These are phyloP conservation scores for Cyclanthera cordifolia DNA, from an alignment of 306 rosid genomes.

Conservation along the genomic window DNA sequence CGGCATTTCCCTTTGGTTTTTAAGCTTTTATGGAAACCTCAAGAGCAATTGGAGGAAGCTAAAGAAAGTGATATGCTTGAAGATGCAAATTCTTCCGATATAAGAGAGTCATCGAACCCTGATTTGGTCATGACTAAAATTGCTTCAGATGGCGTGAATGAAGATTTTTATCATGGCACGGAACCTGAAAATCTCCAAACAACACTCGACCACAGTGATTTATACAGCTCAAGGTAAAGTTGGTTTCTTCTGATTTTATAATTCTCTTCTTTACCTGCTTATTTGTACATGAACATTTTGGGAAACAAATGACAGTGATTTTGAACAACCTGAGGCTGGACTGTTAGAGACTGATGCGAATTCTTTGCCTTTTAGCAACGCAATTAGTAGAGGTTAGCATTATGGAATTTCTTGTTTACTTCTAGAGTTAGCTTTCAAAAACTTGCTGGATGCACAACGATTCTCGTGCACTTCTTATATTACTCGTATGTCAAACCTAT, in stretches of 20 bases:
- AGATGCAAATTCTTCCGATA: slow-evolving; percentile 18
- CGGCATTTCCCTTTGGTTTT: slow-evolving; percentile 59
- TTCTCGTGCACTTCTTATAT: slow-evolving; percentile 6
- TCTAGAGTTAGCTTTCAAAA: not conserved
- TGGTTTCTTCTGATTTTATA: not conserved
- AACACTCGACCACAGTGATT: slow-evolving; percentile 17
- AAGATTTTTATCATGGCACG: slow-evolving; percentile 18
- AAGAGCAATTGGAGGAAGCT: slow-evolving; percentile 24
- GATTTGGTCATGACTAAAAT: slow-evolving; percentile 22
- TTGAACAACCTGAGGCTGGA: slow-evolving; percentile 30
- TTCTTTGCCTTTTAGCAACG: slow-evolving; percentile 25
- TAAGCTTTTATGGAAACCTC: slow-evolving; percentile 38
- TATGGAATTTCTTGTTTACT: slow-evolving; percentile 9
- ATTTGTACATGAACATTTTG: not conserved
- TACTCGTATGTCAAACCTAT: slow-evolving; percentile 4
- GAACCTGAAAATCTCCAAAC: slow-evolving; percentile 27
- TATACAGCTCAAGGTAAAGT: slow-evolving; percentile 39
- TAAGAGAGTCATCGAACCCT: slow-evolving; percentile 18
- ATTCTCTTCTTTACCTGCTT: not conserved
- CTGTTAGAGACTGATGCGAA: slow-evolving; percentile 23
- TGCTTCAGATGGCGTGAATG: slow-evolving; percentile 25
- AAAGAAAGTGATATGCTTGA: slow-evolving; percentile 22
- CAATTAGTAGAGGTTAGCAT: slow-evolving; percentile 35
- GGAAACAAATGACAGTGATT: slow-evolving; percentile 27
- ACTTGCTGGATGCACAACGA: slow-evolving; percentile 2